These are phyloP conservation scores for Aethionema arabicum DNA, from an alignment of 345 rosid species.

Conservation along the genomic window DNA sequence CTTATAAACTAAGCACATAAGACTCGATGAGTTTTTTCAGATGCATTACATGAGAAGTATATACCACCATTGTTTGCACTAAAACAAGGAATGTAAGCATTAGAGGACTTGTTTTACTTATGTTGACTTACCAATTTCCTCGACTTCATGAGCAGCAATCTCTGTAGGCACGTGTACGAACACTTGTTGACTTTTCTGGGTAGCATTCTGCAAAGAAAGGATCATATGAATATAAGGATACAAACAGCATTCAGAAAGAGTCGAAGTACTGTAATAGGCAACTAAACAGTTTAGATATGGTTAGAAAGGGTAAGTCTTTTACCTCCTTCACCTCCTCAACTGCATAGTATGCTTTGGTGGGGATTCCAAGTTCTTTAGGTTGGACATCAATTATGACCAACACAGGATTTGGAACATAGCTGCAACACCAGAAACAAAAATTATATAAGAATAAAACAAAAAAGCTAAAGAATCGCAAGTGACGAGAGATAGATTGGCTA, in stretches of 20 bases:
- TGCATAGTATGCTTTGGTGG: conserved; percentile 80
- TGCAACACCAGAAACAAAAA: conserved; percentile 32
- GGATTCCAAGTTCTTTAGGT: conserved; percentile 86
- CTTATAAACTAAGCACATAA: conserved; percentile 4
- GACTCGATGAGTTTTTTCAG: not conserved
- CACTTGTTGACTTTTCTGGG: conserved; percentile 83
- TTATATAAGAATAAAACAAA: not conserved
- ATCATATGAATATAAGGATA: conserved; percentile 6
- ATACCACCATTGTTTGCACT: not conserved
- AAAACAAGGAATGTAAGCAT: conserved; percentile 13
- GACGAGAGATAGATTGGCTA: too few relatives aligned
- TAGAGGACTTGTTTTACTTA: not conserved
- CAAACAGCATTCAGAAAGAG: not conserved
- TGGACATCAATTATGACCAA: conserved; percentile 93
- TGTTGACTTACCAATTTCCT: conserved; percentile 74
- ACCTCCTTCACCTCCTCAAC: conserved; percentile 94
- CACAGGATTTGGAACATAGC: conserved; percentile 81
- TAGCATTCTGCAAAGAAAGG: conserved; percentile 57
- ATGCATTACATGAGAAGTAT: not conserved
- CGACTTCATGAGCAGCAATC: conserved; percentile 57
- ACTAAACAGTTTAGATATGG: not conserved
- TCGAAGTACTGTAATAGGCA: not conserved
- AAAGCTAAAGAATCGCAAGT: not conserved
- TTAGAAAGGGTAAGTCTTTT: conserved; percentile 14
- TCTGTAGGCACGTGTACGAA: conserved; percentile 76